Base-by-base conservation (phyloP, 495 filamentous ascomycete species). In the Xylaria venustula region DNA sequence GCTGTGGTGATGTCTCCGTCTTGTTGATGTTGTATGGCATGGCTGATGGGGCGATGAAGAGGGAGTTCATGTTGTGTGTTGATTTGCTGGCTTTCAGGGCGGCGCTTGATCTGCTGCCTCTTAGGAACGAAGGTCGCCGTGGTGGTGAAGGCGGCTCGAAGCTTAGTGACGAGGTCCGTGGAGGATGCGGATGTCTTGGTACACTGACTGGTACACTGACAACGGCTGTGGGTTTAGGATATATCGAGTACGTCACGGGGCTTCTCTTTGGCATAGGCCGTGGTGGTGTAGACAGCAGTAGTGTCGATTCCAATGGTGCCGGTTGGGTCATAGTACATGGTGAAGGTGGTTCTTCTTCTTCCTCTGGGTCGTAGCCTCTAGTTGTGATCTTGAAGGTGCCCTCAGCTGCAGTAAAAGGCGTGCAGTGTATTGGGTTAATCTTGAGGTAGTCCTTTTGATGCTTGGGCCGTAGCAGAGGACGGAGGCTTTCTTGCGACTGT, bases 101-200 rank as follows among this genome's bases (percentile, higher is more conserved):
- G 7, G 59, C 32, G 45, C 34, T 67, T 19, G 68, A 64, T 36
- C 54, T 65, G 41, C 45, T 59, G 6, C 61, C 26, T 23, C 64
- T 65, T 0, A 64, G 47, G 12, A 57, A 44, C 22, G 44, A 20
- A 17, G 54, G 57, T 17, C 64, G 62, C 51, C 40, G 67, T 12
- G 60, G 53, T 37, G 64, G 60, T 37, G 64, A 53, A 14, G 62
- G 50, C 14, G 69, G 55, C 41, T 45, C 62, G 36, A 61, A 40
- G 32, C 54, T 40, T 3, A 71, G 60, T 8, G 67, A 71, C 19
- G 69, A 69, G 20, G 63, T 67, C 14, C 67, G 69, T 23, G 69
- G 69, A 9, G 67, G 69, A n/a, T 69, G 69, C 0, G 45, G 26
- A 28, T 53, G 30, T 19, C 62, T 61, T 8, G 37, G 47, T 4